Evolutionary conservation across 2,329 filamentous ascomycete genomes (phyloP), one percentile per base, ranked within the genome.

Genomic region (Teratosphaeria viscida): DNA sequence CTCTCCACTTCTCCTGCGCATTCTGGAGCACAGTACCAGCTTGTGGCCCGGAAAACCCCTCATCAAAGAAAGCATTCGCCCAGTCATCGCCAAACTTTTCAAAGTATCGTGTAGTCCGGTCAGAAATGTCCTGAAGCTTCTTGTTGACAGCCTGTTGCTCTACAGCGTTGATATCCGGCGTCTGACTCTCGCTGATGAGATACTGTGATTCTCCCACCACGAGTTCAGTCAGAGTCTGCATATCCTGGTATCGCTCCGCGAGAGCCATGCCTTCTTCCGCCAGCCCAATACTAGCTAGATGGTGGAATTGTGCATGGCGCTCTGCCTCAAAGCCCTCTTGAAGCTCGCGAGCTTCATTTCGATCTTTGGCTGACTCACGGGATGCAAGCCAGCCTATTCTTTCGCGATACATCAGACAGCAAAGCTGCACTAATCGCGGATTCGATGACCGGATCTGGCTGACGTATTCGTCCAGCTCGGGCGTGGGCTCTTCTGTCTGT

Each of bases 41-140:
- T 16, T 58, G 54, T 82, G 59, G 83, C 82, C 66, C 83, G 81
- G 37, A 82, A 57, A 96, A 86, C 58, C 92, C 80, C 63, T 87
- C 86, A 60, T 89, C 83, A 72, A 95, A 97, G 62, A 90, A 88
- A 0, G 90, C 88, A 66, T 86, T 85, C 3, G 87, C 85, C 72
- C 88, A 91, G 0, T 78, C 76, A 63, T 85, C 78, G 16, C 84
- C 84, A 65, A 88, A 89, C 29, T 75, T 78, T n/a, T 80, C 77
- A 67, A 91, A 88, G 66, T 82, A 81, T 6, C 71, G 65, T 32
- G 71, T 68, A n/a, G 80, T 74, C 16, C 77, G 69, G 43, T 77
- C 74, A 10, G 76, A 74, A 63, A 78, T 76, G 11, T 70, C 67
- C 58, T 77, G 65, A 47, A 63, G 34, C 35, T 55, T 14, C 47